phyloP scores from a whole-genome alignment of 1,284 basidiomycete species.

The Pisolithus thermaeus region DNA sequence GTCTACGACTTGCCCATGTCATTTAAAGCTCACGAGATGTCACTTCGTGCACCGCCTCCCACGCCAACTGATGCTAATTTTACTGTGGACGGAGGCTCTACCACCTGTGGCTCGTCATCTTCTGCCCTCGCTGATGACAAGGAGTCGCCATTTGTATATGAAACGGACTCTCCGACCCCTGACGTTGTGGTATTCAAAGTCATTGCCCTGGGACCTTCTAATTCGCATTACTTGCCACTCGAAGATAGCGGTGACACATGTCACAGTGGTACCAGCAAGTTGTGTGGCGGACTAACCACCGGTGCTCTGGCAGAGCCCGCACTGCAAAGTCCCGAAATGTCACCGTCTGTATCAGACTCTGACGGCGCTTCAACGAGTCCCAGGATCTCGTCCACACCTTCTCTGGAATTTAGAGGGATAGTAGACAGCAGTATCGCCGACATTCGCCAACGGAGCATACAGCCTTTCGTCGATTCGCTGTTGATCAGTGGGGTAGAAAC shows the following conservation, averaged over 20 bases:
- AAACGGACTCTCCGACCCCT: not conserved
- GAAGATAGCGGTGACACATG: not conserved
- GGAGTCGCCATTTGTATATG: slow-evolving; percentile 2
- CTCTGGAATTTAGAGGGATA: slow-evolving; percentile 11
- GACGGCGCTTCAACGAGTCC: slow-evolving; percentile 8
- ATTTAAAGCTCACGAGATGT: not conserved
- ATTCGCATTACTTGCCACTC: not conserved
- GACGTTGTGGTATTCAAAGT: slow-evolving; percentile 1
- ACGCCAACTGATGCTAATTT: slow-evolving; percentile 13
- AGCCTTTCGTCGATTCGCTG: slow-evolving; percentile 16
- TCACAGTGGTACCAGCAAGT: not conserved
- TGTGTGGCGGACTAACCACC: not conserved
- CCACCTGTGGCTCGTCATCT: not conserved
- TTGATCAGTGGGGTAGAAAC: slow-evolving; percentile 14
- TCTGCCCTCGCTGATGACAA: not conserved
- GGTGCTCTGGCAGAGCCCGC: not conserved
- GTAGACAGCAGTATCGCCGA: slow-evolving; percentile 16
- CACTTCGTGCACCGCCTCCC: slow-evolving; percentile 14
- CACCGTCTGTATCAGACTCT: slow-evolving; percentile 4
- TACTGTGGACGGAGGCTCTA: not conserved
- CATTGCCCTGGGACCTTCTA: not conserved
- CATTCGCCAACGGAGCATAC: slow-evolving; percentile 15
- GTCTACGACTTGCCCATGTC: slow-evolving; percentile 7
- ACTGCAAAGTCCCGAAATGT: not conserved
- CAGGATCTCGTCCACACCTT: not conserved